Percentiles rank a stretch among this genome's conserved stretches.
Evolutionary conservation across 2,329 filamentous ascomycete species (phyloP).

Genomic region (Diaporthe humulicola): DNA sequence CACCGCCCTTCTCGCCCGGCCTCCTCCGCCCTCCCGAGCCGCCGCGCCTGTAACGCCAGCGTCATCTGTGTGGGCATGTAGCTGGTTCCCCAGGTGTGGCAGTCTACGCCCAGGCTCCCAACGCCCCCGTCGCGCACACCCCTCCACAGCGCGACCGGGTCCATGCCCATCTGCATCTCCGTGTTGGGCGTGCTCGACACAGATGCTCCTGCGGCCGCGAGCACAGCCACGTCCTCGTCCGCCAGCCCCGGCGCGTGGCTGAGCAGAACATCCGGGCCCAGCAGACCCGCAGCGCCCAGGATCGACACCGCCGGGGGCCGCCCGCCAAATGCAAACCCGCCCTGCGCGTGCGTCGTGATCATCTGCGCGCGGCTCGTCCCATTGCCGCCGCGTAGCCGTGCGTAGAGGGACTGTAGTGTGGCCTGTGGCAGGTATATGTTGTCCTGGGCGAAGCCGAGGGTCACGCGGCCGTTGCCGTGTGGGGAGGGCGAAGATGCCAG

Average conservation of each 20-base stretch:
- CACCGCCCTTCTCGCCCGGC: slow-evolving; percentile 45
- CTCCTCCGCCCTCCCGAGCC: slow-evolving; percentile 47
- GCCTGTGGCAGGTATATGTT: slow-evolving; percentile 54
- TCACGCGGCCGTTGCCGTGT: slow-evolving; percentile 51
- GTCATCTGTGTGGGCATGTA: slow-evolving; percentile 52
- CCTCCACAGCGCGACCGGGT: slow-evolving; percentile 51
- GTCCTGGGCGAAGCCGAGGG: slow-evolving; percentile 59
- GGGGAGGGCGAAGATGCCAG: slow-evolving; percentile 48
- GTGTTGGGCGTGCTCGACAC: slow-evolving; percentile 63
- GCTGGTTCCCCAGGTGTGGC: slow-evolving; percentile 47
- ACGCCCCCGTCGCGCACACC: slow-evolving; percentile 46
- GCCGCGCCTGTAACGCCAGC: slow-evolving; percentile 48
- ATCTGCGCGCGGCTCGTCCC: slow-evolving; percentile 49
- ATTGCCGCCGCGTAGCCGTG: slow-evolving; percentile 48
- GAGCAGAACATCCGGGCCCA: slow-evolving; percentile 57
- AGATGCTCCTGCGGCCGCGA: slow-evolving; percentile 51
- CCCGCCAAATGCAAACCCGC: slow-evolving; percentile 38
- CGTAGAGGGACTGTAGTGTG: slow-evolving; percentile 52
- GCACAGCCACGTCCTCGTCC: slow-evolving; percentile 50
- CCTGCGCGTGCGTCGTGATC: slow-evolving; percentile 56
- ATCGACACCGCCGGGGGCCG: slow-evolving; percentile 43
- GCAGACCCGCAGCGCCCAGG: slow-evolving; percentile 51
- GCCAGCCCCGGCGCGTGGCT: slow-evolving; percentile 54
- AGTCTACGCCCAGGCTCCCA: slow-evolving; percentile 52
- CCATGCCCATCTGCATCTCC: slow-evolving; percentile 62